Conservation (phyloP, 2,329 filamentous ascomycete species). For the Colletotrichum sublineola region DNA sequence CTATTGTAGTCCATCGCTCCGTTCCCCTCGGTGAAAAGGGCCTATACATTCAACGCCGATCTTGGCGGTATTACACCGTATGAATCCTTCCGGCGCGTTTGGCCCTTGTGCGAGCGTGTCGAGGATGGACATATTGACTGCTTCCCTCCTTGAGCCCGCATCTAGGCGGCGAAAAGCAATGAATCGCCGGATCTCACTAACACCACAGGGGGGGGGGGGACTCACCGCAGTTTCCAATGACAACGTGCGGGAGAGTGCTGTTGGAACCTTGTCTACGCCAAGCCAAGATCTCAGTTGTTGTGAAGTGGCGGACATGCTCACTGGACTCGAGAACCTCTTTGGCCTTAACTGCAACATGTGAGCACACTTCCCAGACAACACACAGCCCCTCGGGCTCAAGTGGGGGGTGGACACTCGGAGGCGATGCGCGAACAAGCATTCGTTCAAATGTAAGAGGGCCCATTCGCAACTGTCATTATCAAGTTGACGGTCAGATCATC, state of each 20-base stretch:
- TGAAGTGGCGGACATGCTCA: not conserved
- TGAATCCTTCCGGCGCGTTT: not conserved
- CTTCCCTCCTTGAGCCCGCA: not conserved
- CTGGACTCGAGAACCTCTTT: not conserved
- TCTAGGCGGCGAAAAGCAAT: not conserved
- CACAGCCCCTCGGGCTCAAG: not conserved
- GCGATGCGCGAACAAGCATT: not conserved
- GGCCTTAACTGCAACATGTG: constrained; percentile 13
- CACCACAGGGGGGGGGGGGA: not conserved
- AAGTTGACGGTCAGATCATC: not conserved
- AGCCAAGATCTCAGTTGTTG: not conserved
- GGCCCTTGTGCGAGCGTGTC: constrained; percentile 19
- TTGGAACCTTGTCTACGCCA: not conserved
- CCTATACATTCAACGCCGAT: constrained; percentile 9
- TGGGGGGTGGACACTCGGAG: not conserved
- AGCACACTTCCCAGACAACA: constrained; percentile 1
- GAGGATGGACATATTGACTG: constrained; percentile 8
- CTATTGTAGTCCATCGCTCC: not conserved
- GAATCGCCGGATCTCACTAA: not conserved
- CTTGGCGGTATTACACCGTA: constrained; percentile 33
- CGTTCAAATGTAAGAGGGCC: not conserved
- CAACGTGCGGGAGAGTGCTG: not conserved
- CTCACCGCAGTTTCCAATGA: not conserved
- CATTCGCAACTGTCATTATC: not conserved
- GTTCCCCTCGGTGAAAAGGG: constrained; percentile 16